Evolutionary conservation across 2,329 filamentous ascomycete genomes (phyloP).

Genomic region (Amylocarpus encephaloides): DNA sequence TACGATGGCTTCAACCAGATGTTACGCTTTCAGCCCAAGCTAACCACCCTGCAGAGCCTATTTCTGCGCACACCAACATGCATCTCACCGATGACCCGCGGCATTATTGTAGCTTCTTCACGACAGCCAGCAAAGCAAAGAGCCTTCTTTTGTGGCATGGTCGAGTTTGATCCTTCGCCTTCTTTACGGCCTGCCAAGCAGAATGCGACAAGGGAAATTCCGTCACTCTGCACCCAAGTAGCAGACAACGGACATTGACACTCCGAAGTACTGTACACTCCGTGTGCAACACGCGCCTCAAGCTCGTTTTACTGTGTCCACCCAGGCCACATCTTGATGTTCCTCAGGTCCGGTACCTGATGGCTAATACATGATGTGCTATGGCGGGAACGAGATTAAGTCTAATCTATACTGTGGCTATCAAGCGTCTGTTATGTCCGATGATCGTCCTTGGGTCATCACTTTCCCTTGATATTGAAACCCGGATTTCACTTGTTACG

Average conservation of each 20-base stretch:
- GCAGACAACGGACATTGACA: neutral
- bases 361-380: too few relatives aligned
- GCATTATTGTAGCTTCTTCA: neutral
- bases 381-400: too few relatives aligned
- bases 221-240: neutral
- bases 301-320: neutral
- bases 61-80: constrained; percentile 2
- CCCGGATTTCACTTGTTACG: too few relatives aligned
- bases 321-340: neutral
- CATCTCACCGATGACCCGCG: neutral
- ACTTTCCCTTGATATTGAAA: too few relatives aligned
- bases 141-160: neutral
- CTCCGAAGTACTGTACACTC: neutral
- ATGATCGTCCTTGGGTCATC: too few relatives aligned
- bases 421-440: too few relatives aligned
- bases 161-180: neutral
- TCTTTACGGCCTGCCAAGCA: neutral
- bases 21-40: neutral
- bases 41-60: constrained; percentile 3
- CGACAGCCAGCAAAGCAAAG: neutral
- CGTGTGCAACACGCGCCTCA: neutral
- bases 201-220: neutral
- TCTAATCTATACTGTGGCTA: too few relatives aligned
- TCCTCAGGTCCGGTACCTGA: neutral
- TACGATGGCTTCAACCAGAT: constrained; percentile 6